Evolutionary conservation across 306 rosid genomes (phyloP), one percentile per base, ranked within the genome.

Genomic region (Sphenostylis stenocarpa): DNA sequence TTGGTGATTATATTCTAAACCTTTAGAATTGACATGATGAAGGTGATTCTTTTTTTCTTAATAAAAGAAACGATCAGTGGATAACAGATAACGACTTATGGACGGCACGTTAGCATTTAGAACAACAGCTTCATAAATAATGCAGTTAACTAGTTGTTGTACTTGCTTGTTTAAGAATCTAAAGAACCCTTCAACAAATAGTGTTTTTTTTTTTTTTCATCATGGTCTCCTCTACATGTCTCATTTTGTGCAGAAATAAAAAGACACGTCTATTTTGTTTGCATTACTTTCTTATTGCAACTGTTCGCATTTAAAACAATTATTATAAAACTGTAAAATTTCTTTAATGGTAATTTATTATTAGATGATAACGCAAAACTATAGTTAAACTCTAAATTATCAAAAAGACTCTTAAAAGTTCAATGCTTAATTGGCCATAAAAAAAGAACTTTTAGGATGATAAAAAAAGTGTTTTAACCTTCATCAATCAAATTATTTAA

Each of bases 51-150:
- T 57, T 23, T 7, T 16, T 78, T 70, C 23, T 70, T 11, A 3
- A n/a, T 19, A 73, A 49, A 80, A 55, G 33, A 41, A 57, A 57
- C 19, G 39, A 31, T 39, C 15, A 39, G 12, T 7, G 11, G 71
- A 67, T 10, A 63, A 20, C 3, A 64, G 26, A 48, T 20, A 55
- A 26, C 41, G 48, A 76, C 41, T 67, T 26, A 58, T 75, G 77
- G 80, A 75, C 76, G 49, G 58, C 77, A 81, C 84, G 80, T 67
- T 75, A 67, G 29, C 58, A 58, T 51, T 49, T 10, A 15, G 49
- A 44, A 55, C 67, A 31, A 16, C 23, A 31, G 6, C 12, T 60
- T 64, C 17, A 57, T 41, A 57, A 56, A 72, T 57, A 34, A 72
- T 55, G 9, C 23, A 38, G 16, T 52, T 71, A 51, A 10, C 15